Conservation (phyloP, 345 rosid species). For the Eucalyptus pumila region DNA sequence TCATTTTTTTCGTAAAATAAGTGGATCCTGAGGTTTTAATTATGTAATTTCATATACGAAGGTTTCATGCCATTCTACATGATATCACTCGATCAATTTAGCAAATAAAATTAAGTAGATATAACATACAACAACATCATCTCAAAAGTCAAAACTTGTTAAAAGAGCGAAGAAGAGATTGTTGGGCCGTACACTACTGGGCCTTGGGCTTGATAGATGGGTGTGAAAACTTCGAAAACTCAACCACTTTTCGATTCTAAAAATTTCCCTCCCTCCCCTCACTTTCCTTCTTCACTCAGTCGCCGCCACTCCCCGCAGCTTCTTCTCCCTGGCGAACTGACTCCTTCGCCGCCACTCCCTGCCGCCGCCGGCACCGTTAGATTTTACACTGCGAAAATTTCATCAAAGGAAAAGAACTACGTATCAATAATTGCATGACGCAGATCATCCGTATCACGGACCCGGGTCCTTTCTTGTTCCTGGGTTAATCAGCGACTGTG, state of each 20-base stretch:
- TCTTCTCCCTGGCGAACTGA: neutral
- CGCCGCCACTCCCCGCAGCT: neutral
- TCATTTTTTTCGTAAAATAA: too few relatives aligned
- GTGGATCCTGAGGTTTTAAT: too few relatives aligned
- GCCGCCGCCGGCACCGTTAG: neutral
- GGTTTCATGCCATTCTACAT: too few relatives aligned
- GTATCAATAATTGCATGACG: too few relatives aligned
- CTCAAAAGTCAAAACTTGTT: neutral
- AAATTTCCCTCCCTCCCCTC: neutral
- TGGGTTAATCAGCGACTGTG: too few relatives aligned
- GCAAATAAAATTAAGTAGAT: neutral
- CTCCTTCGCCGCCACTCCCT: neutral
- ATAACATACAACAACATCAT: neutral
- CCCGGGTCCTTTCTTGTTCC: too few relatives aligned
- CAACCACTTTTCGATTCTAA: neutral
- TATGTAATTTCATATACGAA: too few relatives aligned
- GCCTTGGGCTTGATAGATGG: neutral
- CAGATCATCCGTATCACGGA: too few relatives aligned
- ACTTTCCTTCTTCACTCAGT: neutral
- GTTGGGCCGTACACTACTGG: neutral
- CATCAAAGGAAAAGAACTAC: too few relatives aligned
- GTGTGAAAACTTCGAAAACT: neutral
- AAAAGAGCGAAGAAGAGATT: neutral
- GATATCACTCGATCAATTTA: too few relatives aligned
- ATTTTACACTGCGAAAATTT: too few relatives aligned